These are phyloP conservation scores for Apiospora aurea DNA, from an alignment of 2,329 filamentous ascomycete species.

Conservation along the genomic window DNA sequence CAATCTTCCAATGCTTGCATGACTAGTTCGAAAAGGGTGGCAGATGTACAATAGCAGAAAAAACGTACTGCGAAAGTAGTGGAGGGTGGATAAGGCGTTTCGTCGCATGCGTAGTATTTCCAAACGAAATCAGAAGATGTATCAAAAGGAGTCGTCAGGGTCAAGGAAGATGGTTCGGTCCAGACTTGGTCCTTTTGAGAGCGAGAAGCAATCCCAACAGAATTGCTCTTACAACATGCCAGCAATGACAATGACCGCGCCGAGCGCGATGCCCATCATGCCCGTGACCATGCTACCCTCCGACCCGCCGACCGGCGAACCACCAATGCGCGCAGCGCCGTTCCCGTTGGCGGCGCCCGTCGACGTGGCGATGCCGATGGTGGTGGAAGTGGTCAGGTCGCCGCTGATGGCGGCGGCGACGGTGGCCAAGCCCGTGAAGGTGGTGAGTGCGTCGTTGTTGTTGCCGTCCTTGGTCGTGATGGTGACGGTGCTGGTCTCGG, in stretches of 20 bases:
- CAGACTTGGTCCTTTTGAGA: background rate
- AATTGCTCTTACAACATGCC: conserved; percentile 35
- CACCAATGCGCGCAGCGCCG: conserved; percentile 20
- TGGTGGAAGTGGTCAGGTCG: conserved; percentile 41
- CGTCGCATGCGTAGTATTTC: background rate
- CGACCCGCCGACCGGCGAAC: conserved; percentile 20
- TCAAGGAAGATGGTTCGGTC: no score
- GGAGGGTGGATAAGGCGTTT: background rate
- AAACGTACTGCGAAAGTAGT: background rate
- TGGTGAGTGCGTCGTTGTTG: conserved; percentile 37
- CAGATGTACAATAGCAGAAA: background rate
- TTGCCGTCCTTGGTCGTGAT: conserved; percentile 36
- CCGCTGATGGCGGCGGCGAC: conserved; percentile 44
- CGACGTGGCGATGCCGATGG: conserved; percentile 32
- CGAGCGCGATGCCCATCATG: conserved; percentile 39
- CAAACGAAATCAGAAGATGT: background rate
- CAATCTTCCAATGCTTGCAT: background rate
- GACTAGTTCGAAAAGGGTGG: no score
- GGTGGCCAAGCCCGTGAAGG: conserved; percentile 38
- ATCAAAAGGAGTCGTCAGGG: background rate
- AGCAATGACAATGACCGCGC: conserved; percentile 37
- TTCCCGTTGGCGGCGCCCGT: conserved; percentile 21
- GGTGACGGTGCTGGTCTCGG: conserved; percentile 45
- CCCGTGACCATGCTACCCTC: conserved; percentile 40
- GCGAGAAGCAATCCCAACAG: background rate